Evolutionary conservation across 2,329 filamentous ascomycete species (phyloP), one percentile per base, ranked within the genome.

Genomic region (Sporothrix variecibatus): DNA sequence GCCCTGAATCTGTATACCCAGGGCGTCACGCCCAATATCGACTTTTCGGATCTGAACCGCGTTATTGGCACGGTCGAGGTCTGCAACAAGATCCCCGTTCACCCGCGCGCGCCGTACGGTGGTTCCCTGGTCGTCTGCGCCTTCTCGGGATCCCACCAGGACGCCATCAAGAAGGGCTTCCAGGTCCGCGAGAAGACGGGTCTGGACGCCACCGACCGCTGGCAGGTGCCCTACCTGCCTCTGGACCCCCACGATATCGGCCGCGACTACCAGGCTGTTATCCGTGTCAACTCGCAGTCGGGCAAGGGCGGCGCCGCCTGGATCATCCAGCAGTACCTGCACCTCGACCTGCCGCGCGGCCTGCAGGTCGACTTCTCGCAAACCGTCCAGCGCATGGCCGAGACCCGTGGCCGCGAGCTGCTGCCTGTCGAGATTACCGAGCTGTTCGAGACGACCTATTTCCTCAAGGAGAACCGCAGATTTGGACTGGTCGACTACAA

Each of bases 181-280:
- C 88, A 93, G 81, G 80, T 86, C 56, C 92, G 95, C 75, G 88
- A 94, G 80, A 83, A 86, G 62, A 83, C 87, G 0, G 87, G 86
- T 72, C 86, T 87, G 64, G 85, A 83, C 5, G 85, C 88, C 80
- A 90, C 95, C 73, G 89, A 91, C 79, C 85, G 84, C 56, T 98
- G 95, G 95, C 86, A 93, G 78, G 88, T 98, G 53, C 95, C 95
- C 0, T 98, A 98, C 81, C 91, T 98, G 68, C 95, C 95, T 15
- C 88, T 98, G 79, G 95, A 98, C 80, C 95, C 95, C 5, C 88
- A 93, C 80, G 95, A 98, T 80, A 97, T 98, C 77, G 95, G 95
- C 70, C 91, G 95, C 74, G 98, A 92, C n/a, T 98, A 98, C 88
- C 95, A 98, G 84, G 95, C 95, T 75, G 93, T 98, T 81, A 98